Evolutionary conservation across 176 grass and related monocot species (phyloP).

Genomic region (Pharus latifolius): DNA sequence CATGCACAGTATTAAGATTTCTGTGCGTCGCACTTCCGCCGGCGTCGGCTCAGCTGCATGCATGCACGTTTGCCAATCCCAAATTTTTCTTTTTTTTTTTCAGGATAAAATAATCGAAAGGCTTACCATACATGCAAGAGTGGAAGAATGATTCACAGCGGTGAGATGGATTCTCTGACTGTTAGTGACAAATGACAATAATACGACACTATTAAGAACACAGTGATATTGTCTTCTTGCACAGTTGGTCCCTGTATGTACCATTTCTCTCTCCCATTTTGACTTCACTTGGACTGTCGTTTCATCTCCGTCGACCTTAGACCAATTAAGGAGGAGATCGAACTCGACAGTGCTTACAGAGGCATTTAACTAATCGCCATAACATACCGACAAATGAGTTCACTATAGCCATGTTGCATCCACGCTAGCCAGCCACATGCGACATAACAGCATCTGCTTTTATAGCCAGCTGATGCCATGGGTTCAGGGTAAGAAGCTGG

Average conservation of each 20-base stretch:
- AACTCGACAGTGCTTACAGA: neutral
- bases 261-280: constrained; percentile 11
- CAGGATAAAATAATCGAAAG: no score
- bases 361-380: neutral
- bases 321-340: no score
- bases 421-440: neutral
- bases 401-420: neutral
- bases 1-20: neutral
- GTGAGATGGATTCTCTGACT: no score
- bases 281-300: neutral
- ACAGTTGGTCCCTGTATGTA: neutral
- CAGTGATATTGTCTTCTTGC: neutral
- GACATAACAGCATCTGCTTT: neutral
- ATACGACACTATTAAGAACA: neutral
- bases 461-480: neutral
- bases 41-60: constrained; percentile 8
- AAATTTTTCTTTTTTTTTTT: neutral
- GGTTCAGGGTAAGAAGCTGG: no score
- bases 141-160: no score
- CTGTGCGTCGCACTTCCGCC: neutral
- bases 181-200: neutral
- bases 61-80: neutral
- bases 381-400: neutral
- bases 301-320: no score
- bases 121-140: neutral